These are phyloP conservation scores for Naematelia encephala DNA, from an alignment of 768 basidiomycete species.

Conservation along the genomic window DNA sequence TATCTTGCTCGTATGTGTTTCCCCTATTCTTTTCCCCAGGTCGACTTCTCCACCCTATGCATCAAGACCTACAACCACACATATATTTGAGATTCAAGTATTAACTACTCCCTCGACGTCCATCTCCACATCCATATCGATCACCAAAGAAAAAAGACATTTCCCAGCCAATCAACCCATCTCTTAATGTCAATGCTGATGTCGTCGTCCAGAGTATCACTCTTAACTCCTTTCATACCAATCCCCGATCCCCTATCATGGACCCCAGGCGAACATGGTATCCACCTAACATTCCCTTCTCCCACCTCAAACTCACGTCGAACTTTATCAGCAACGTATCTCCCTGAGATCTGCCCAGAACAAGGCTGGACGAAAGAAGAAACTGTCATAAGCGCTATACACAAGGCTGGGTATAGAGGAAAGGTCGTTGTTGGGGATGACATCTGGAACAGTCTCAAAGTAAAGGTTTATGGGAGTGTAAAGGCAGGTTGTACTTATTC, in stretches of 20 bases:
- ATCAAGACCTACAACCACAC: neutral
- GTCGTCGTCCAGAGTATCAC: conserved; percentile 64
- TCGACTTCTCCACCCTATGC: neutral
- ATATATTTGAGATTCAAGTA: neutral
- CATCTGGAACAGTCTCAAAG: conserved; percentile 39
- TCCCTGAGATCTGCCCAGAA: conserved; percentile 86
- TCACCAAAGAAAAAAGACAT: too few species aligned
- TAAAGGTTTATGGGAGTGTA: conserved; percentile 43
- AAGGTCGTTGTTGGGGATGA: conserved; percentile 36
- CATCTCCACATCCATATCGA: too few species aligned
- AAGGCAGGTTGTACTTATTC: conserved; percentile 36
- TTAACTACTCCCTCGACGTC: too few species aligned
- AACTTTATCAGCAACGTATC: conserved; percentile 76
- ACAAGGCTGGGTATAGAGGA: conserved; percentile 72
- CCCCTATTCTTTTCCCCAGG: neutral
- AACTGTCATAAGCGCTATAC: conserved; percentile 84
- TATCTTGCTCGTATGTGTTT: neutral
- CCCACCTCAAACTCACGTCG: conserved; percentile 53
- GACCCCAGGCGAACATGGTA: conserved; percentile 88
- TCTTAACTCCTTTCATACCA: conserved; percentile 89
- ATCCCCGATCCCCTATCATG: conserved; percentile 83
- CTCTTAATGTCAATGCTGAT: neutral
- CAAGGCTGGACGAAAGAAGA: conserved; percentile 93
- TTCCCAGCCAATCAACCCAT: too few species aligned
- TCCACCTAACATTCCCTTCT: conserved; percentile 73